Evolutionary conservation across 2,329 filamentous ascomycete species (phyloP), one percentile per base, ranked within the genome.

Genomic region (Hypoxylon sp.): DNA sequence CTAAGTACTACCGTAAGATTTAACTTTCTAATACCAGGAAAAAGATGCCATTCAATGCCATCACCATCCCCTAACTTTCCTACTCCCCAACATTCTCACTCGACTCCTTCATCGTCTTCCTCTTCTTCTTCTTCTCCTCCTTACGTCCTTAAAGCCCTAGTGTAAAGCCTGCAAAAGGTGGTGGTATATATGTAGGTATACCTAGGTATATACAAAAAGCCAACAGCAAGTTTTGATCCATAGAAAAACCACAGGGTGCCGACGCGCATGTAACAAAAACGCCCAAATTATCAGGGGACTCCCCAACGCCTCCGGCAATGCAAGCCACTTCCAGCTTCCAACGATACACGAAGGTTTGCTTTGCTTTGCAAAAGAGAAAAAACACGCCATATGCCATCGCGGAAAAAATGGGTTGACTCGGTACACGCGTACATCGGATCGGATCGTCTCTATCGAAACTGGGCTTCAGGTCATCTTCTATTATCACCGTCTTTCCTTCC

Each of bases 251-350:
- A 31, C 29, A n/a, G 29, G 29, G 1, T 5, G 9, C 22, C 22
- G 22, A 53, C 6, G n/a, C 37, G 14, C 29, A 11, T 31, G 9
- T 26, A 42, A 39, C 37, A 22, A 47, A 26, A 57, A 59, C 64
- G 57, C 60, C 60, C 51, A 50, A 50, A 29, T 54, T 59, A 24
- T 24, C 13, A 52, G 14, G 8, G 8, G 11, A 11, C 47, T 39
- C 61, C 26, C 59, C 52, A 74, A 74, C 73, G 74, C 74, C 73
- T 68, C 70, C 61, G 48, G 69, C 69, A 70, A 76, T 76, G 74
- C 72, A 70, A 67, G 61, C 64, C 50, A 59, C 61, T 44, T 37
- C 14, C 35, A 37, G 35, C 35, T 37, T n/a, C 39, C 39, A 22
- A 11, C 17, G 39, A 44, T 3, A 42, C 14, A 44, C 10, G 11